phyloP scores from a whole-genome alignment of 1,284 basidiomycete species.

The Porogramme epimiltina region DNA sequence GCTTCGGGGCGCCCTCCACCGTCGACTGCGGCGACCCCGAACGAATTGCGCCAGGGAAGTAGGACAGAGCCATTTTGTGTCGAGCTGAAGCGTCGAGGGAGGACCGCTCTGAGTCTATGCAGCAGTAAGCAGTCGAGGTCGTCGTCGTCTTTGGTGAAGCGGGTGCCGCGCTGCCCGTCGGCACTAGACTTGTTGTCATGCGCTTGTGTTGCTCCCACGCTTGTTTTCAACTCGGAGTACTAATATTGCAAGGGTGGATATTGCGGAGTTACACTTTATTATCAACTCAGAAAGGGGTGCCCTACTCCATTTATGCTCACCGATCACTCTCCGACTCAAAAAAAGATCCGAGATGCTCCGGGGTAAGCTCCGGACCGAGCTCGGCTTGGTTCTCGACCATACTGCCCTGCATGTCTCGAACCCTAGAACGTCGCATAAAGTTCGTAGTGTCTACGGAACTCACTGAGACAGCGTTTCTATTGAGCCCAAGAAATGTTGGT shows the following conservation, averaged over 20 bases:
- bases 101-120: constrained; percentile 17
- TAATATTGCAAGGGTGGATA: no score
- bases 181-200: neutral
- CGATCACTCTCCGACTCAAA: neutral
- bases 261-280: no score
- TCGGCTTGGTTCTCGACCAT: no score
- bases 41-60: constrained; percentile 24
- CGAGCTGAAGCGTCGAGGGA: constrained; percentile 15
- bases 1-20: constrained; percentile 24
- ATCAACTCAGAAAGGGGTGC: no score
- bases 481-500: no score
- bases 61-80: constrained; percentile 30
- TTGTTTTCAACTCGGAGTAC: neutral
- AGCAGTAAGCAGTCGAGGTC: constrained; percentile 12
- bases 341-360: neutral
- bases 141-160: constrained; percentile 21
- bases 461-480: no score
- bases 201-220: neutral
- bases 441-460: no score
- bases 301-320: neutral
- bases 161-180: constrained; percentile 10
- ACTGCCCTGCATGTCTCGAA: no score
- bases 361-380: no score
- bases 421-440: no score
- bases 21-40: constrained; percentile 20